Evolutionary conservation across 495 filamentous ascomycete genomes (phyloP), one percentile per base, ranked within the genome.

Genomic region (Niebla homalea): DNA sequence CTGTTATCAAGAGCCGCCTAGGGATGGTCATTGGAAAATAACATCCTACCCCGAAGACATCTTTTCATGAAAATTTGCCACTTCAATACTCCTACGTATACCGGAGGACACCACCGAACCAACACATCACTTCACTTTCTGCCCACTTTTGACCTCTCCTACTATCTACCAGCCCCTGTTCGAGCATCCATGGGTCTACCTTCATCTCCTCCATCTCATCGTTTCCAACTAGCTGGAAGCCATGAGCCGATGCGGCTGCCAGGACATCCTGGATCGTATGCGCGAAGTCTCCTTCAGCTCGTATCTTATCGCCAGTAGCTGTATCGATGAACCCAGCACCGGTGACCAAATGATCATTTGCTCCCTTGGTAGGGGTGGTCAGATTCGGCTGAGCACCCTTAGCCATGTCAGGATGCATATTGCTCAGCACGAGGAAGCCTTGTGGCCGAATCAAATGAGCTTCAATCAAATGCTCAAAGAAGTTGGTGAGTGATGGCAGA

Each of bases 351-450:
- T 16, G 14, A 12, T 11, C 45, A 15, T 14, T 48, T 22, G 23
- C 36, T 14, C 25, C 14, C 12, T 48, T 22, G 8, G 11, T 7
- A 10, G 4, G n/a, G 16, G 23, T 36, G 45, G n/a, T 10, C 16
- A 35, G 16, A 18, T 15, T 4, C 25, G 43, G 43, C 19, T 45
- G 19, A 45, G 29, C 45, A 19, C 45, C 45, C 5, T 35, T 22
- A 5, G 45, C 45, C 45, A 48, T 48, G n/a, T 48, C 45, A 18
- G 45, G 25, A 22, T 48, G 45, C 45, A 48, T 48, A 22, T 48
- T 48, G 4, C 11, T 48, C n/a, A 48, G 45, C 15, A 48, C 10
- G n/a, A 48, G 45, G 21, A 48, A 22, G 25, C 45, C 45, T 16
- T 19, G n/a, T 16, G 23, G 45, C 36, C 36, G 32, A 16, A 48